Conservation (phyloP, 2,329 filamentous ascomycete species). For the Gaeumannomyces sp. region DNA sequence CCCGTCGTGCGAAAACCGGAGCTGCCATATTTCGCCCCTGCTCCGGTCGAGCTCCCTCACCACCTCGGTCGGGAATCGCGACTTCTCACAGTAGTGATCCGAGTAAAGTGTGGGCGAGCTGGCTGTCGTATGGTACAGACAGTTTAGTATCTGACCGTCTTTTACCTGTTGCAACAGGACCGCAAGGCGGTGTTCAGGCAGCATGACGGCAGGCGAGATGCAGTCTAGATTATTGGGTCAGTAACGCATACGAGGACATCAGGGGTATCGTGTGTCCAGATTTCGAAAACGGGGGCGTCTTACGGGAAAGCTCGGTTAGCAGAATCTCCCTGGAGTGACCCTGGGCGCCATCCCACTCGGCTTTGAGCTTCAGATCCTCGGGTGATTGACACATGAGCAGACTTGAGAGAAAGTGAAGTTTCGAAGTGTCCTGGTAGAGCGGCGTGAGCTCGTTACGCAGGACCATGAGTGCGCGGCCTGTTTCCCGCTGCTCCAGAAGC, state of each 20-base stretch:
- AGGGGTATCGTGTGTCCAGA: background rate
- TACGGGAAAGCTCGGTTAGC: conserved; percentile 79
- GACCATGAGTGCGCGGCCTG: conserved; percentile 70
- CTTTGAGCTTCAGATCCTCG: conserved; percentile 69
- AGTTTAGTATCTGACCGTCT: conserved; percentile 72
- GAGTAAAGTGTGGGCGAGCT: conserved; percentile 77
- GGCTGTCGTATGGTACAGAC: conserved; percentile 81
- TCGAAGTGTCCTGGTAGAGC: conserved; percentile 68
- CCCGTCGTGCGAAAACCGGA: conserved; percentile 86
- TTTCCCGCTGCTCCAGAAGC: conserved; percentile 70
- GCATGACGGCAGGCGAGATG: conserved; percentile 94
- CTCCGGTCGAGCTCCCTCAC: conserved; percentile 67
- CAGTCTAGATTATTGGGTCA: conserved; percentile 49
- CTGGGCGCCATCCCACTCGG: conserved; percentile 77
- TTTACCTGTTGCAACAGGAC: conserved; percentile 79
- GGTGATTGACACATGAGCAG: conserved; percentile 81
- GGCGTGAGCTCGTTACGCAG: conserved; percentile 84
- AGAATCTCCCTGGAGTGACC: conserved; percentile 68
- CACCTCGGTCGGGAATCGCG: conserved; percentile 69
- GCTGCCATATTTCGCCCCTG: conserved; percentile 81
- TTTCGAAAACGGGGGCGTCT: conserved; percentile 4
- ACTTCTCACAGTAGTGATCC: conserved; percentile 77
- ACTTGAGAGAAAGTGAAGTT: conserved; percentile 78
- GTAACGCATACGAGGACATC: background rate
- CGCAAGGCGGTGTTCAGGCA: conserved; percentile 84